Conservation (phyloP, 257 asterid genomes). For the Solanum corneliomulleri region DNA sequence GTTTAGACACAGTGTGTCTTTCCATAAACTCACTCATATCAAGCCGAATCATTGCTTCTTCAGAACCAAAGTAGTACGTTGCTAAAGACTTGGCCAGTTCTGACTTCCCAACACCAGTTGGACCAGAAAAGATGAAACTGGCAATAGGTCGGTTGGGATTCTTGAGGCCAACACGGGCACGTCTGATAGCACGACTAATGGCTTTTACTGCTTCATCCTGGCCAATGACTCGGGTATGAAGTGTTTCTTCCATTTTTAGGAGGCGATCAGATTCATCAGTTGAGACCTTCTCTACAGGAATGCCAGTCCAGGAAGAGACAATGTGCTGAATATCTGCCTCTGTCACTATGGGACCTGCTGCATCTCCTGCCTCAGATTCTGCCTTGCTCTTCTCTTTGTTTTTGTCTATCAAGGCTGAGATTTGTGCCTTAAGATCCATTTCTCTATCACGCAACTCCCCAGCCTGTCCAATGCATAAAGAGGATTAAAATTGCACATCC, state of each 20-base stretch:
- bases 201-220: conserved; percentile 82
- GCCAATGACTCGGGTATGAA: conserved; percentile 43
- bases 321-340: conserved; percentile 19
- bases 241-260: conserved; percentile 31
- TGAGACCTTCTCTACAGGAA: conserved; percentile 24
- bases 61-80: conserved; percentile 72
- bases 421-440: conserved; percentile 89
- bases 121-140: conserved; percentile 84
- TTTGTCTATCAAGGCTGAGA: conserved; percentile 68
- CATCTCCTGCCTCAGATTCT: conserved; percentile 1
- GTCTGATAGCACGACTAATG: conserved; percentile 69
- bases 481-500: neutral
- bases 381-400: conserved; percentile 81
- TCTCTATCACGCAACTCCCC: conserved; percentile 89
- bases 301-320: conserved; percentile 31
- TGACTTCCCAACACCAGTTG: conserved; percentile 91
- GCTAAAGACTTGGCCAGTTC: conserved; percentile 76
- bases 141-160: conserved; percentile 81
- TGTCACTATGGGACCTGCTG: conserved; percentile 12
- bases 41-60: conserved; percentile 75
- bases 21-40: conserved; percentile 97
- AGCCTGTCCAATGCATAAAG: conserved; percentile 35
- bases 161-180: conserved; percentile 84
- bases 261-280: conserved; percentile 34
- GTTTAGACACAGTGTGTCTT: conserved; percentile 73